These are phyloP conservation scores for Leccinellum rugosiceps DNA, from an alignment of 768 basidiomycete genomes.

Conservation along the genomic window DNA sequence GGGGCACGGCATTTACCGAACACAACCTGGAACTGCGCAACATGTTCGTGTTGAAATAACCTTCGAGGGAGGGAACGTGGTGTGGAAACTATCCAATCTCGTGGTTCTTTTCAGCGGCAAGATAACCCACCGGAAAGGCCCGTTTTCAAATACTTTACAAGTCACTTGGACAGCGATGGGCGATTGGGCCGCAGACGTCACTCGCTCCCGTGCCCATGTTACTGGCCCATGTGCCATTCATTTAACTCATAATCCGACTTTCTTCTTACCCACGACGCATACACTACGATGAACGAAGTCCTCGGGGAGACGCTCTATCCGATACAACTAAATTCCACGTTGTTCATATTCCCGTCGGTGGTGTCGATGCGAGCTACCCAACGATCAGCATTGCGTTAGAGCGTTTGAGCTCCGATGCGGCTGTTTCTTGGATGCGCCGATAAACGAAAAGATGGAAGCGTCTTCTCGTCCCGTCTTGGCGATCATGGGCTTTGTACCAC, in stretches of 20 bases:
- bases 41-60: slow-evolving; percentile 20
- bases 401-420: slow-evolving; percentile 1
- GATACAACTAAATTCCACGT: slow-evolving; percentile 8
- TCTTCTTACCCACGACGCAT: neutral
- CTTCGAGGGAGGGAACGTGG: slow-evolving; percentile 33
- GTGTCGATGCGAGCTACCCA: slow-evolving; percentile 2
- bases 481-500: slow-evolving; percentile 11
- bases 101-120: slow-evolving; percentile 10
- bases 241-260: slow-evolving; percentile 7
- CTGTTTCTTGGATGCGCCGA: neutral
- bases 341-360: slow-evolving; percentile 11
- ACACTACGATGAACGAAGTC: slow-evolving; percentile 8
- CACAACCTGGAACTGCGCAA: neutral
- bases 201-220: slow-evolving; percentile 18
- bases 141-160: slow-evolving; percentile 21
- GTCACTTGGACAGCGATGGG: neutral
- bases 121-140: slow-evolving; percentile 19
- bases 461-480: slow-evolving; percentile 6
- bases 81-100: slow-evolving; percentile 23
- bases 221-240: slow-evolving; percentile 23
- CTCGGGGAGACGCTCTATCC: slow-evolving; percentile 14
- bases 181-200: slow-evolving; percentile 18
- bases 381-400: slow-evolving; percentile 3
- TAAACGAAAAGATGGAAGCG: neutral
- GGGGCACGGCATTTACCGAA: slow-evolving; percentile 24